Conservation (phyloP, 345 rosid genomes). For the Gossypium mustelinum region DNA sequence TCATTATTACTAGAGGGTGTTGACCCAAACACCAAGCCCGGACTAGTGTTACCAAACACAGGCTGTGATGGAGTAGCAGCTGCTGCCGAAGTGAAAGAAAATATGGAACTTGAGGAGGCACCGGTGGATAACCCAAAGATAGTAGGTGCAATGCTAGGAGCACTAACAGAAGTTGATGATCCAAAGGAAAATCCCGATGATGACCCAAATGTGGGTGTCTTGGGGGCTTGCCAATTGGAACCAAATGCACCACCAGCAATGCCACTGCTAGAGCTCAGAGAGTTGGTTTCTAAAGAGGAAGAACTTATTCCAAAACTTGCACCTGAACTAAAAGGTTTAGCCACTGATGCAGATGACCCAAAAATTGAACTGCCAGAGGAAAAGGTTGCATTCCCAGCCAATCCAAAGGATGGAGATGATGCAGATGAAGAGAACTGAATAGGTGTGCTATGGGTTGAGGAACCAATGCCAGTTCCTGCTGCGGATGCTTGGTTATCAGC, state of each 20-base stretch:
- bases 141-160: slow-evolving; percentile 28
- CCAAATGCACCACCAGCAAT: slow-evolving; percentile 39
- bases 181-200: slow-evolving; percentile 49
- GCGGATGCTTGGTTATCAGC: slow-evolving; percentile 39
- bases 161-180: slow-evolving; percentile 37
- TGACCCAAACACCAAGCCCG: slow-evolving; percentile 46
- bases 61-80: slow-evolving; percentile 42
- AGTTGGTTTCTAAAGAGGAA: slow-evolving; percentile 30
- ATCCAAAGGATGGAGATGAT: slow-evolving; percentile 48
- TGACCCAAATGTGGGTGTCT: slow-evolving; percentile 40
- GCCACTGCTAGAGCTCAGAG: slow-evolving; percentile 41
- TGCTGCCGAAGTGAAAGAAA: slow-evolving; percentile 48
- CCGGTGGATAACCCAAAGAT: slow-evolving; percentile 48
- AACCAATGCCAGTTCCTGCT: slow-evolving; percentile 36
- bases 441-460: slow-evolving; percentile 49
- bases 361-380: slow-evolving; percentile 45
- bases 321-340: slow-evolving; percentile 35
- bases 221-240: slow-evolving; percentile 54
- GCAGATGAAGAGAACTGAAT: slow-evolving; percentile 48
- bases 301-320: slow-evolving; percentile 48
- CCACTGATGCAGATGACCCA: slow-evolving; percentile 45
- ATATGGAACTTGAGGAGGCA: slow-evolving; percentile 41
- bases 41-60: slow-evolving; percentile 38
- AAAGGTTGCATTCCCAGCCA: slow-evolving; percentile 37
- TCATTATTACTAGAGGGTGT: slow-evolving; percentile 50